Evolutionary conservation across 2,329 filamentous ascomycete genomes (phyloP).

Genomic region (Domatiomyces catenatus): DNA sequence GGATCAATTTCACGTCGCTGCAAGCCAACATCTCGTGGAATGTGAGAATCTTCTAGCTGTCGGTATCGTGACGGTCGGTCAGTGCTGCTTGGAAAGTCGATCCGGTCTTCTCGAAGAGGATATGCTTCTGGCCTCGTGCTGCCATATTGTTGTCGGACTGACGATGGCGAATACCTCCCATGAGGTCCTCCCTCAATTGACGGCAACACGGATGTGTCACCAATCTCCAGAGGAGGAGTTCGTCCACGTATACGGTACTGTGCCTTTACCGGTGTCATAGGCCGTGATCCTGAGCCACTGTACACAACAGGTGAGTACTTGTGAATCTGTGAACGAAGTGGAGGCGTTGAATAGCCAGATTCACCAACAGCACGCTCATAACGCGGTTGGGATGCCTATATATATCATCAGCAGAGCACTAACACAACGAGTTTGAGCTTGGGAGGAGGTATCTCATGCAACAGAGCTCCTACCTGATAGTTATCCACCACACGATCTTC

Average conservation of each 20-base stretch:
- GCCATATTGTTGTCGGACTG: background rate
- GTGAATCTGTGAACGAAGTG: background rate
- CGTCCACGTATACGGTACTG: conserved; percentile 2
- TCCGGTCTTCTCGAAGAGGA: background rate
- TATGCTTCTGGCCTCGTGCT: background rate
- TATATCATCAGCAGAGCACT: background rate
- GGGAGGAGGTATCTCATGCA: background rate
- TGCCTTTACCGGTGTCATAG: background rate
- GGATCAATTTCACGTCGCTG: background rate
- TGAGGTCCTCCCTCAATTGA: conserved; percentile 13
- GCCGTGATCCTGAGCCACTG: background rate
- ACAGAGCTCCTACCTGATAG: background rate
- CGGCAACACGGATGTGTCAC: conserved; percentile 10
- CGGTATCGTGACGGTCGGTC: background rate
- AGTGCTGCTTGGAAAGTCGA: background rate
- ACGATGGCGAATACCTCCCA: conserved; percentile 7
- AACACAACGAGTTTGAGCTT: background rate
- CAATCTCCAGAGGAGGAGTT: conserved; percentile 6
- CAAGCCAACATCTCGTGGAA: background rate
- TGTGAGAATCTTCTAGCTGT: background rate
- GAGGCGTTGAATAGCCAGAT: background rate
- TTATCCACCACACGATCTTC: background rate
- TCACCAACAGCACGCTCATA: background rate
- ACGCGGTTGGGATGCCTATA: background rate
- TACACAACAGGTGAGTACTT: background rate